phyloP scores from a whole-genome alignment of 768 basidiomycete genomes.

The Mycena haematopus region DNA sequence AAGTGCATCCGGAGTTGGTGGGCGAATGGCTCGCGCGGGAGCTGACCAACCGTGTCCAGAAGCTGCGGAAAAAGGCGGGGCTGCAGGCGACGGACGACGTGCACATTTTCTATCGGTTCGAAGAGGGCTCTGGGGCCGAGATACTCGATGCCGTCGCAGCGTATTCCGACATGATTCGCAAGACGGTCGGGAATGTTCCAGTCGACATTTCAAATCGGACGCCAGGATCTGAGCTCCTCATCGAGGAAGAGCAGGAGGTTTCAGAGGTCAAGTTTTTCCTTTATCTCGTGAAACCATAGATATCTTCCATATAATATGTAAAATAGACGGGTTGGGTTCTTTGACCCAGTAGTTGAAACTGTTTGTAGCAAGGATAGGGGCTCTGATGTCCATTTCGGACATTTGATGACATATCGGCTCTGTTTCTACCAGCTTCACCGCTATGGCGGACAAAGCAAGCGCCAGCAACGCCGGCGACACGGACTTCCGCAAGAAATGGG shows the following conservation, averaged over 20 bases:
- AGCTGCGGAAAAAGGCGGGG: slow-evolving; percentile 93
- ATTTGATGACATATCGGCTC: not conserved
- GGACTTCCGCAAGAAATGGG: slow-evolving; percentile 90
- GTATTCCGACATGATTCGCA: slow-evolving; percentile 72
- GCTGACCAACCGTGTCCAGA: slow-evolving; percentile 92
- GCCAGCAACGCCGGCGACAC: slow-evolving; percentile 64
- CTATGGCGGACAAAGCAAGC: slow-evolving; percentile 41
- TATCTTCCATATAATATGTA: slow-evolving; percentile 5
- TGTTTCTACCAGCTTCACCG: not conserved
- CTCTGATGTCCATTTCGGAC: too few species aligned
- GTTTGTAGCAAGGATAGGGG: too few species aligned
- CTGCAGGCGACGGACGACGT: slow-evolving; percentile 95
- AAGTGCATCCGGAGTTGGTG: slow-evolving; percentile 84
- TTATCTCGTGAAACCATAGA: slow-evolving; percentile 57
- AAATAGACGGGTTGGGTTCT: not conserved
- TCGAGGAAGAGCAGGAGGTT: slow-evolving; percentile 89
- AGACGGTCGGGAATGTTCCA: slow-evolving; percentile 78
- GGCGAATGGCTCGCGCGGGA: slow-evolving; percentile 90
- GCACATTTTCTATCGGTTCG: slow-evolving; percentile 84
- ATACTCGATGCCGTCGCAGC: slow-evolving; percentile 67
- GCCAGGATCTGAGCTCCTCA: slow-evolving; percentile 57
- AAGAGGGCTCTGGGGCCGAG: slow-evolving; percentile 69
- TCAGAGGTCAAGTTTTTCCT: slow-evolving; percentile 79
- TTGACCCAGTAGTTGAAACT: too few species aligned
- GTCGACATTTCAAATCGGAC: slow-evolving; percentile 60